Base-by-base conservation (phyloP, 371 early-diverging fungal species). In the Nosema granulosis region DNA sequence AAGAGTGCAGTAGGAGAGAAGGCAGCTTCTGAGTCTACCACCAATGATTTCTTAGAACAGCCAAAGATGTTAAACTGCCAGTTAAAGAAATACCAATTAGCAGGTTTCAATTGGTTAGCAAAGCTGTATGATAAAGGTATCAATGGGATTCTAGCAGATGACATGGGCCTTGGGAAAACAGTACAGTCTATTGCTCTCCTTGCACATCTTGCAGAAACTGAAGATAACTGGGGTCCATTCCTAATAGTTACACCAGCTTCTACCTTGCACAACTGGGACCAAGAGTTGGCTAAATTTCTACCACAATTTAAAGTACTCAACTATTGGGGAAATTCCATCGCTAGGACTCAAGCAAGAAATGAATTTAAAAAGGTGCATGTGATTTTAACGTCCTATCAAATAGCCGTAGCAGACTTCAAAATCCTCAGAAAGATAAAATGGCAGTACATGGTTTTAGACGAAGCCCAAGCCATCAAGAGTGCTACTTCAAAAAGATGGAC, bases 361-460 rank as follows among this genome's bases (percentile, higher is more conserved):
- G 50, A 75, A 69, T 61, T 76, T 74, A 72, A 81, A 51, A 71
- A 67, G 16, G 31, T 68, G 0, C 68, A 94, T 82, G 91, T 94
- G 52, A 88, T 94, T 4, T 89, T 96, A 71, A 96, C 95, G 0
- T 90, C 90, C 73, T 96, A 96, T 82, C 93, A 94, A 83, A 85
- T 94, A 76, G 90, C 92, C 3, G 89, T 93, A 16, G 87, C 89
- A 28, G 97, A 95, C 79, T 90, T 91, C 50, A 88, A 88, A 58
- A 90, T 92, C 75, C 89, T 96, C 68, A 89, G 89, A 77, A 88
- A 91, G 31, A 89, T 92, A 74, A 92, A 92, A 82, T 96, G 94
- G 94, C 92, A 94, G 86, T 96, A 94, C 82, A 93, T 95, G 94
- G 89, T 96, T 59, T 86, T 95, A 29, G 97, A 96, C 85, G 97